Evolutionary conservation across 2,329 filamentous ascomycete genomes (phyloP).

Genomic region (Colletotrichum lupini): DNA sequence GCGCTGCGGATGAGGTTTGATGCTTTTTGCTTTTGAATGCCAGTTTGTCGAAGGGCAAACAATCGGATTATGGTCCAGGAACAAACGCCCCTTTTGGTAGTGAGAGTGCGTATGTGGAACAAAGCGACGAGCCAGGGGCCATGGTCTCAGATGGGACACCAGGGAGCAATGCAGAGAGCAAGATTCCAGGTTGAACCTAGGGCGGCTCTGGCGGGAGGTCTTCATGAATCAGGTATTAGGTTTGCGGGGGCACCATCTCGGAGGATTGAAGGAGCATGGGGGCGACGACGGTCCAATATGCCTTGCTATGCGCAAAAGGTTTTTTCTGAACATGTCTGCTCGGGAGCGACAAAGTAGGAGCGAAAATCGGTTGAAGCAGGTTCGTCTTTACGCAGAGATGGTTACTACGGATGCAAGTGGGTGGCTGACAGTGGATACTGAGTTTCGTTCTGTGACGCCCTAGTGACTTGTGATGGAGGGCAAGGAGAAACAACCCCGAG

Average conservation of each 20-base stretch:
- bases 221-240: slow-evolving; percentile 23
- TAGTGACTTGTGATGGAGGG: background rate
- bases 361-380: slow-evolving; percentile 4
- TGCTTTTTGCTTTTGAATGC: background rate
- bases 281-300: slow-evolving; percentile 4
- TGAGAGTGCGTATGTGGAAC: background rate
- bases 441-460: slow-evolving; percentile 15
- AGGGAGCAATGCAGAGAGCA: background rate
- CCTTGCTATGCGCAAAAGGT: background rate
- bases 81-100: background rate
- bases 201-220: slow-evolving; percentile 8
- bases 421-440: background rate
- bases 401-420: slow-evolving; percentile 10
- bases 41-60: background rate
- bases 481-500: background rate
- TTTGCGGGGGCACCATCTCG: background rate
- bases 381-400: slow-evolving; percentile 20
- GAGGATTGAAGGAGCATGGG: background rate
- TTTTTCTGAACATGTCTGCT: slow-evolving; percentile 16
- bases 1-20: background rate
- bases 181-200: slow-evolving; percentile 6
- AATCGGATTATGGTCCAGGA: background rate
- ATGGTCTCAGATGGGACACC: background rate
- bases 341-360: background rate
- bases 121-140: background rate